Evolutionary conservation across 1,284 basidiomycete genomes (phyloP), one percentile per base, ranked within the genome.

Genomic region (Mycosarcoma maydis): DNA sequence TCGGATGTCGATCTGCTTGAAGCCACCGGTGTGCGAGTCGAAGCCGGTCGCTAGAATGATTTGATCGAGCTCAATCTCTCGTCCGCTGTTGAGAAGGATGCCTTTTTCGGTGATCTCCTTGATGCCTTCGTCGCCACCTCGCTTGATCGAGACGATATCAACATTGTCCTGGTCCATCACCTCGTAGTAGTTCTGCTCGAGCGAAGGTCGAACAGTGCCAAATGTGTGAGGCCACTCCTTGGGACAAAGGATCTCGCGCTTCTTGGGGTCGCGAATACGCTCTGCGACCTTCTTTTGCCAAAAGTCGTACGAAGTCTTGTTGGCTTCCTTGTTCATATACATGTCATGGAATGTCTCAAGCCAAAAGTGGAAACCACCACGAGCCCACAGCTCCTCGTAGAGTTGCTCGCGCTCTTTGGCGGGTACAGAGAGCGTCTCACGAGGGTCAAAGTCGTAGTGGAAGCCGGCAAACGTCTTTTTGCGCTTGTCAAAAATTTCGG

Each of bases 141-240:
- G 47, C 49, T 66, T 72, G 27, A 84, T 84, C 83, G 85, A 86
- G 19, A 77, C 78, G 29, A 88, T 67, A 27, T 81, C 80, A 26
- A 88, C 85, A 71, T 89, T 88, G 6, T 85, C 83, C 45, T 83
- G 82, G 50, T 86, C 81, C 33, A 89, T 80, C 30, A 83, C 82
- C 30, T 84, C 78, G 24, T 75, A 76, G 53, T 72, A 76, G 39
- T 72, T 67, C 24, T 64, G 60, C 39, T 76, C 72, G 29, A 75
- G 55, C 11, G 73, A 72, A 9, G 69, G 69, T 23, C 74, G 54
- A 4, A 69, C 68, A 10, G 73, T 75, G 37, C 74, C 74, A 24
- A 75, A 75, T 1, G 72, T 70, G 49, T 76, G 74, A 20, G 64
- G 72, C 54, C 60, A 61, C 36, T 73, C 57, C 34, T 69, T 33